Percentiles rank a stretch among this genome's conserved stretches.
Conservation (phyloP, 2,329 filamentous ascomycete genomes). For the Sphaerulina musiva region DNA sequence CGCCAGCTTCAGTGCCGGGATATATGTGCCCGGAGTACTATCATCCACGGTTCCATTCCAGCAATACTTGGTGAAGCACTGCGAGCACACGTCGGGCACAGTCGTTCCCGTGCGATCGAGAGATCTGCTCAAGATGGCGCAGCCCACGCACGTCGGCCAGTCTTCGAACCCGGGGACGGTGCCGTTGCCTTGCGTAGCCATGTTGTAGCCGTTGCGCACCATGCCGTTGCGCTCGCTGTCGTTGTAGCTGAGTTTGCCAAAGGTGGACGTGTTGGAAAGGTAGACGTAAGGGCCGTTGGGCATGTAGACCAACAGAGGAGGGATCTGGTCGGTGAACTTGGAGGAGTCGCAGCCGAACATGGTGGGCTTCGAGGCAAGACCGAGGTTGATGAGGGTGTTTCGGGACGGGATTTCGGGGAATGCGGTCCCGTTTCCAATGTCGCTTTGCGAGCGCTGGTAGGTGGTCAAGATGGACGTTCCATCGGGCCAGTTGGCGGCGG, state of each 20-base stretch:
- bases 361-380: slow-evolving; percentile 61
- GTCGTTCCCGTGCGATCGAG: slow-evolving; percentile 62
- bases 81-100: slow-evolving; percentile 63
- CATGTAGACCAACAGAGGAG: slow-evolving; percentile 77
- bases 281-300: slow-evolving; percentile 63
- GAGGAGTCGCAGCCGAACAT: slow-evolving; percentile 72
- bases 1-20: slow-evolving; percentile 26
- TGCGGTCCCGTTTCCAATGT: slow-evolving; percentile 58
- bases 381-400: slow-evolving; percentile 72
- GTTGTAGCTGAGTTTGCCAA: slow-evolving; percentile 55
- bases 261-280: slow-evolving; percentile 74
- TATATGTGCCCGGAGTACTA: slow-evolving; percentile 21
- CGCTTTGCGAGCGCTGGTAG: slow-evolving; percentile 58
- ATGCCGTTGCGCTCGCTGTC: slow-evolving; percentile 65
- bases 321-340: slow-evolving; percentile 51
- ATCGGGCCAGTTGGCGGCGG: slow-evolving; percentile 62
- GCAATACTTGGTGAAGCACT: slow-evolving; percentile 79
- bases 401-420: slow-evolving; percentile 68
- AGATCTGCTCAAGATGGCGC: slow-evolving; percentile 73
- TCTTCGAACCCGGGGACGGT: slow-evolving; percentile 58
- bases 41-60: slow-evolving; percentile 71
- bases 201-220: slow-evolving; percentile 79
- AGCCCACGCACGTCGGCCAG: slow-evolving; percentile 82
- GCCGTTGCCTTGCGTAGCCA: slow-evolving; percentile 74
- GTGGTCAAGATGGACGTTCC: slow-evolving; percentile 68